Evolutionary conservation across 495 filamentous ascomycete species (phyloP), one percentile per base, ranked within the genome.

Genomic region (Halenospora varia): DNA sequence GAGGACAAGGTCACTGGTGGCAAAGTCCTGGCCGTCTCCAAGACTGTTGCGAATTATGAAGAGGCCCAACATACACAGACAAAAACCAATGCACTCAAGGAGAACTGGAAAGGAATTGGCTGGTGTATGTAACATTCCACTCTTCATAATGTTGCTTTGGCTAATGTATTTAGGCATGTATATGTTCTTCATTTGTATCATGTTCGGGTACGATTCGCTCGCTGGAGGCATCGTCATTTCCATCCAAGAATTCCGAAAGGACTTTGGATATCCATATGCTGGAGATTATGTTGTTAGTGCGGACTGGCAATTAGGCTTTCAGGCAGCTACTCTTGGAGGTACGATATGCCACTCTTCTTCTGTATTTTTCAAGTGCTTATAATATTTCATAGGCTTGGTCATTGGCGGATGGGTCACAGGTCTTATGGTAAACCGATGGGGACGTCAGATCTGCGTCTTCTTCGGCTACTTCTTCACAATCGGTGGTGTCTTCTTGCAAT

Each of bases 171-270:
- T 17, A 61, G 59, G 59, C 17, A 40, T 15, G 0, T 61, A 61
- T 48, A 29, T 46, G 11, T 26, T 61, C 9, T 62, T 62, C 39
- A 62, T 47, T 13, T 57, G 53, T 53, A 41, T 62, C 24, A 62
- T 62, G 59, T 62, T 52, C 52, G 59, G 59, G 9, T 57, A 62
- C 51, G 59, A 62, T 41, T 52, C 52, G 0, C 35, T 62, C 9
- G 59, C 59, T n/a, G 35, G 35, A 19, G 48, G 48, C 25, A 62
- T 62, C 23, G 59, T 62, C 2, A 52, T 62, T n/a, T 52, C 59
- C 1, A 54, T 62, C 10, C 13, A 13, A 10, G 48, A 49, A 35
- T 62, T 62, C 44, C 24, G 59, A n/a, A 3, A 62, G 46, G 59
- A 62, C 19, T 62, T 56, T 40, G 53, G 59, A 0, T 35, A 19